Evolutionary conservation across 768 basidiomycete species (phyloP).

Genomic region (Lactarius deliciosus): DNA sequence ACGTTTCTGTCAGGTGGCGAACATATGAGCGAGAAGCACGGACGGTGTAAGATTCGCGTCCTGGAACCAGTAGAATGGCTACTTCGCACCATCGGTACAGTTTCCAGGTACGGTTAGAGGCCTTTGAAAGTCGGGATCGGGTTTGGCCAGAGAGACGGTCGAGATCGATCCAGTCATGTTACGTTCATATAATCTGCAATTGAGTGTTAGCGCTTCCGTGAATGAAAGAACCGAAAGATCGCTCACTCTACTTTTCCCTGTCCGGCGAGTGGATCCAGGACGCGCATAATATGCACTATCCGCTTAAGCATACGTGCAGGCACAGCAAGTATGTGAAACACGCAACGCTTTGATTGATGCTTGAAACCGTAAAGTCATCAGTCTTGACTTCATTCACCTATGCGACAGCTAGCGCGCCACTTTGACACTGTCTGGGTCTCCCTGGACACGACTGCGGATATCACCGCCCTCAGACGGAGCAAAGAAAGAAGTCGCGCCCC

Average conservation of each 20-base stretch:
- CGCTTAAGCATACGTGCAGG: slow-evolving; percentile 46
- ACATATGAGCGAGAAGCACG: neutral
- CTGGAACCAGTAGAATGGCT: neutral
- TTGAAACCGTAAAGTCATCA: neutral
- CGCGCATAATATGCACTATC: slow-evolving; percentile 66
- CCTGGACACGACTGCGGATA: slow-evolving; percentile 53
- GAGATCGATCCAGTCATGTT: neutral
- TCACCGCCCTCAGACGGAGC: slow-evolving; percentile 53
- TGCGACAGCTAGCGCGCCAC: neutral
- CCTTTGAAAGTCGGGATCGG: slow-evolving; percentile 50
- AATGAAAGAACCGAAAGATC: neutral
- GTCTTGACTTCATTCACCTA: neutral
- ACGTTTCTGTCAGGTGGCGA: neutral
- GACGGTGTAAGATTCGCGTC: slow-evolving; percentile 26
- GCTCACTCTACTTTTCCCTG: slow-evolving; percentile 62
- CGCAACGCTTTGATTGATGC: neutral
- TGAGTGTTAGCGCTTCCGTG: neutral
- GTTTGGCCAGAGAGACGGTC: slow-evolving; percentile 43
- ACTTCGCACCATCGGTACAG: neutral
- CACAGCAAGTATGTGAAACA: neutral
- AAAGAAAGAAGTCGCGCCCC: slow-evolving; percentile 59
- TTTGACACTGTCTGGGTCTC: slow-evolving; percentile 49
- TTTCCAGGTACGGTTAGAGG: slow-evolving; percentile 16
- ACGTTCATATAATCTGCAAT: neutral
- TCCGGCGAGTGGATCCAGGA: slow-evolving; percentile 70